Evolutionary conservation across 164 flowering plant genomes (phyloP), one percentile per base, ranked within the genome.

Genomic region (Brasenia schreberi): DNA sequence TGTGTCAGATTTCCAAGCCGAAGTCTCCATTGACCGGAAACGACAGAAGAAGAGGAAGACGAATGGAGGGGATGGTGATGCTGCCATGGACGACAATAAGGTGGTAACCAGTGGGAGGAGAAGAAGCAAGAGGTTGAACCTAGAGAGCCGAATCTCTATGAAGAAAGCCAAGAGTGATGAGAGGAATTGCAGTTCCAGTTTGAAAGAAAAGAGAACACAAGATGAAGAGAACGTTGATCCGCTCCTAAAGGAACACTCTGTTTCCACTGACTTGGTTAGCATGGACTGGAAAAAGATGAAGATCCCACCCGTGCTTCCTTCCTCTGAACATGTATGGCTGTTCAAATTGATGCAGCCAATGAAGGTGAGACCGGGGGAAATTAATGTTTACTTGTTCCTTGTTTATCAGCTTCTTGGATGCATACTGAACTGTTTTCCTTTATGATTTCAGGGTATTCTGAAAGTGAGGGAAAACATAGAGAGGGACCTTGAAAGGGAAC

Each of bases 231-330:
- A 78, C 70, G 83, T 81, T 19, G 82, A 86, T 45, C 75, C 70
- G 76, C 96, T 92, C 71, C 84, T 89, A 19, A 80, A 94, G 72
- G 92, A 81, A 18, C 88, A 85, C 70, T 85, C 96, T 1, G 80
- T 74, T 52, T 79, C 92, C 17, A 85, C 82, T 23, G 86, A 89
- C 68, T 75, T 81, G 59, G 87, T 72, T 56, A 84, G 92, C 81
- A 72, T 85, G 74, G 97, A 95, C 72, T 95, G 99, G 99, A 95
- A 84, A 73, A 95, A 84, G 69, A 88, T 85, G 97, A 95, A 87
- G 83, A 94, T 94, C 68, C 95, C 98, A 42, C 91, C 93, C 0
- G 97, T 92, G 72, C 94, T 95, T 72, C 74, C 96, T 67, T 84
- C 97, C 43, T 78, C 87, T 14, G 96, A 91, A 67, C 99, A 95